A percentile compares a stretch with the other conserved stretches of the same genome.
These are phyloP conservation scores for Puya raimondii DNA, from an alignment of 176 grass and related monocot genomes.

Conservation along the genomic window DNA sequence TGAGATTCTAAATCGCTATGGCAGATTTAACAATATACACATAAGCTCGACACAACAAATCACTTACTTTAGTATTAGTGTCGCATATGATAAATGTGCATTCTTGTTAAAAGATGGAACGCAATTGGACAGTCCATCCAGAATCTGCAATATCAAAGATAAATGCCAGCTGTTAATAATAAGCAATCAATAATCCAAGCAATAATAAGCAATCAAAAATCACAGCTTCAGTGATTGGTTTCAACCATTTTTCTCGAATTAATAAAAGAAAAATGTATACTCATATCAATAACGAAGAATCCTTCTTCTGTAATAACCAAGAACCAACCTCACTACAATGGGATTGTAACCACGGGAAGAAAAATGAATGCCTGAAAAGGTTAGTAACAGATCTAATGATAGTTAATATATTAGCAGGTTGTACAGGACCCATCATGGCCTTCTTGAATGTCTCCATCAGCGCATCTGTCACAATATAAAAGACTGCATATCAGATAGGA, in stretches of 20 bases:
- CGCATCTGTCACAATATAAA: conserved; percentile 40
- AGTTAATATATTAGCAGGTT: conserved; percentile 74
- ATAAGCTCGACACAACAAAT: neutral
- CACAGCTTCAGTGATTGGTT: neutral
- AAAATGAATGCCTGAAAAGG: conserved; percentile 66
- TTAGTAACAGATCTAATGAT: conserved; percentile 67
- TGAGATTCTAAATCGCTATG: no score
- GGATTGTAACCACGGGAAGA: conserved; percentile 58
- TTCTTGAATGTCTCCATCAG: conserved; percentile 66
- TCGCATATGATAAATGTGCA: conserved; percentile 76
- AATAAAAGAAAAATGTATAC: neutral
- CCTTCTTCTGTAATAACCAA: neutral
- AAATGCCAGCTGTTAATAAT: neutral
- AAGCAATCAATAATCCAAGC: neutral
- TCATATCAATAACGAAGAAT: conserved; percentile 6
- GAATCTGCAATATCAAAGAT: conserved; percentile 51
- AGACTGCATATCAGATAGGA: neutral
- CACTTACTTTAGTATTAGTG: conserved; percentile 85
- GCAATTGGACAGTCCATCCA: conserved; percentile 69
- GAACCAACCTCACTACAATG: conserved; percentile 68
- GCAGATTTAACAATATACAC: no score
- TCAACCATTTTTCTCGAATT: neutral
- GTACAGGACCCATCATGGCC: conserved; percentile 37
- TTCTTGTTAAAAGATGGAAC: conserved; percentile 73
- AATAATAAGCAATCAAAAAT: conserved; percentile 1